phyloP scores from a whole-genome alignment of 2,329 filamentous ascomycete species.

The Ilyonectria robusta region DNA sequence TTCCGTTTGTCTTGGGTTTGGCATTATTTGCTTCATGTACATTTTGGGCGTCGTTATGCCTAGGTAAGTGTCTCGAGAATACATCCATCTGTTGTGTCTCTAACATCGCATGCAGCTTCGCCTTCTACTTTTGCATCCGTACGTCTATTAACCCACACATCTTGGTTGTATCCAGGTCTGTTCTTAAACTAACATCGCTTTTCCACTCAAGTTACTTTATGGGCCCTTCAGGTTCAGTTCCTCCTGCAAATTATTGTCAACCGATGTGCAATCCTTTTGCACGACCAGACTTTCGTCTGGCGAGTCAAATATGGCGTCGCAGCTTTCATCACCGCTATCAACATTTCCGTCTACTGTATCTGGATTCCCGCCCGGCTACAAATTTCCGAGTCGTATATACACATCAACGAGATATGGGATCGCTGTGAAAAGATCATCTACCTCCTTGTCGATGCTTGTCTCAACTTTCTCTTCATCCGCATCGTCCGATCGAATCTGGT shows the following conservation, averaged over 20 bases:
- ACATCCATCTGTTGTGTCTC: neutral
- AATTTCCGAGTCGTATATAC: too few relatives aligned
- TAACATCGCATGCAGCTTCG: neutral
- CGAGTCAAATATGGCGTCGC: too few relatives aligned
- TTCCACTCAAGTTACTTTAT: conserved; percentile 13
- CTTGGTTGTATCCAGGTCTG: neutral
- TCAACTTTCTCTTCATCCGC: conserved; percentile 62
- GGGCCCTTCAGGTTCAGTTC: conserved; percentile 38
- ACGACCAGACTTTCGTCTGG: too few relatives aligned
- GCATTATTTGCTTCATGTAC: conserved; percentile 50
- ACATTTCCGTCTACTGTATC: too few relatives aligned
- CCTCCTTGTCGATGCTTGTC: conserved; percentile 57
- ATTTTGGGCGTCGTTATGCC: conserved; percentile 33
- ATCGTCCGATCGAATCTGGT: conserved; percentile 59
- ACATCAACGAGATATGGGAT: conserved; percentile 61
- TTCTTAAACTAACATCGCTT: neutral
- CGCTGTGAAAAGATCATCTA: conserved; percentile 62
- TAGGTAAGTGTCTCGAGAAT: conserved; percentile 6
- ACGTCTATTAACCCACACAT: neutral
- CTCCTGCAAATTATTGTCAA: too few relatives aligned
- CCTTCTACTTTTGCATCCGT: conserved; percentile 29
- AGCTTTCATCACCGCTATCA: too few relatives aligned
- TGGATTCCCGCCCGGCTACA: too few relatives aligned
- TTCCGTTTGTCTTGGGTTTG: conserved; percentile 56
- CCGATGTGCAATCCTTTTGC: too few relatives aligned